Base-by-base conservation (phyloP, 768 basidiomycete species). In the Suillus hirtellus region DNA sequence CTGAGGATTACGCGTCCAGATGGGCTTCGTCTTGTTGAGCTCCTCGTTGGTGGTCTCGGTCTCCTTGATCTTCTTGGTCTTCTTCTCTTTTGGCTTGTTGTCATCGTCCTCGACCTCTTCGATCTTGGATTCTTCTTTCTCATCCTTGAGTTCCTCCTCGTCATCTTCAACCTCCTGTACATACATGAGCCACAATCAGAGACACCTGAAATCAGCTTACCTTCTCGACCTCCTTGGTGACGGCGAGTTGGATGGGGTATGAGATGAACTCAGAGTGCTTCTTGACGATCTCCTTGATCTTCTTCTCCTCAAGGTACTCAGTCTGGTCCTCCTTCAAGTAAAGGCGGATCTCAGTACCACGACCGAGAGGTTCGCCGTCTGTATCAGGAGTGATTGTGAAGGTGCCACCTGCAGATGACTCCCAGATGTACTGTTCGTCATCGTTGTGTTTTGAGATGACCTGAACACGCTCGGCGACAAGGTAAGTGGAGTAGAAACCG, bases 211-310 rank as follows among this genome's bases (percentile, higher is more conserved):
- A 46, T 27, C 58, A 27, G 76, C 85, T 21, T 65, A 94, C 96
- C 92, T 96, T 98, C 84, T 99, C 97, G 60, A 96, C 93, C 83
- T 99, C 97, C 87, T 99, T 99, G 73, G 93, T 94, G 64, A 98
- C 96, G 58, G 94, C 94, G 67, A 99, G 87, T 76, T 99, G 96
- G 74, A 99, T 99, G 67, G 97, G 97, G 82, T 99, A 99, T 37
- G 96, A 98, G 80, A 99, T 99, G 84, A 99, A 99, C 82, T 99
- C 96, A 73, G 96, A 99, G 86, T 99, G 96, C 85, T 99, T 99
- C 87, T 99, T 99, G 76, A 99, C 96, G 70, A 96, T 93, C 70
- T 99, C 97, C 86, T 96, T 96, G 86, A 99, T 93, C 79, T 89
- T 89, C 86, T 97, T 97, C 88, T 99, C 96, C 83, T 99, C 96